Evolutionary conservation across 345 rosid species (phyloP).

Genomic region (Hypericum androsaemum): DNA sequence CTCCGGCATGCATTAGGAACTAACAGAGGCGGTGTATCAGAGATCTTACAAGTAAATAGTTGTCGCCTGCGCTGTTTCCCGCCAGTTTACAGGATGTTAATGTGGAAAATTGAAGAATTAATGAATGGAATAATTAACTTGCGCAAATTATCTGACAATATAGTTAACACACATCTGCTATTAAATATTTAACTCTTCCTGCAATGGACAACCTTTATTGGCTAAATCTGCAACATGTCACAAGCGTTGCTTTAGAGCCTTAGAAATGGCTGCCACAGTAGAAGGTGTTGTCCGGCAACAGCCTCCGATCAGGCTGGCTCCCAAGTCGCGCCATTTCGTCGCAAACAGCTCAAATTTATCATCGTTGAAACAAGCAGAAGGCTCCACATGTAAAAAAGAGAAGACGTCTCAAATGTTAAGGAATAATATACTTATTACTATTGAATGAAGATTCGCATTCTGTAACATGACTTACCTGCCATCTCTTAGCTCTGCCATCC

Average conservation of each 20-base stretch:
- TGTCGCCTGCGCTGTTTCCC: no score
- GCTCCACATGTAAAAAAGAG: slow-evolving; percentile 32
- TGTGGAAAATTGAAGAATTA: no score
- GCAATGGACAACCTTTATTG: no score
- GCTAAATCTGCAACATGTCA: background rate
- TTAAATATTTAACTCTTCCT: no score
- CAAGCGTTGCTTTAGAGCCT: slow-evolving; percentile 33
- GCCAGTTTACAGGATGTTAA: no score
- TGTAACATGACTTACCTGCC: slow-evolving; percentile 54
- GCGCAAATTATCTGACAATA: no score
- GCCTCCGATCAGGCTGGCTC: slow-evolving; percentile 85
- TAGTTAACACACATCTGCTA: no score
- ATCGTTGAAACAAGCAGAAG: slow-evolving; percentile 66
- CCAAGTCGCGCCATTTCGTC: slow-evolving; percentile 58
- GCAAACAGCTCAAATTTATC: slow-evolving; percentile 53
- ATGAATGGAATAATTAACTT: no score
- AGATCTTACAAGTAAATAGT: no score
- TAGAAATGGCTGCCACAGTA: slow-evolving; percentile 54
- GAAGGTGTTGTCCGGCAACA: slow-evolving; percentile 81
- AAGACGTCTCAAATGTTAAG: background rate
- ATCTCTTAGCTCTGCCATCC: slow-evolving; percentile 79
- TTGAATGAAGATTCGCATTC: background rate
- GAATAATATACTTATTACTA: background rate
- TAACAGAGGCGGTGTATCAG: no score
- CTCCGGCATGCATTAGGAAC: no score